These are phyloP conservation scores for Neckera pumila DNA, from an alignment of 225 moss, liverwort and hornwort genomes.

Conservation along the genomic window DNA sequence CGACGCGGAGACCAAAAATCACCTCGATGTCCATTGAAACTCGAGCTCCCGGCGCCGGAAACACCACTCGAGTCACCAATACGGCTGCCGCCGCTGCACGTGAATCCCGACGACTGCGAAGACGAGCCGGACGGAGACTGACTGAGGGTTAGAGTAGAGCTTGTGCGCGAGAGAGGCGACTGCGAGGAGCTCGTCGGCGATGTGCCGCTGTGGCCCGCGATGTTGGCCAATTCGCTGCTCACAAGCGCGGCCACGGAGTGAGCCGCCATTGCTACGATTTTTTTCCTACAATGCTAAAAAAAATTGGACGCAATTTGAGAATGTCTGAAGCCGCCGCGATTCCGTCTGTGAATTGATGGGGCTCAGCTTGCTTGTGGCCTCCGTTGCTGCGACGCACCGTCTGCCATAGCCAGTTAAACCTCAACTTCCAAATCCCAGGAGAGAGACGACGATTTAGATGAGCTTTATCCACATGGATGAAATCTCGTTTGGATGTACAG, in stretches of 20 bases:
- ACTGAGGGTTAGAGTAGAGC: conserved; percentile 28
- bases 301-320: not conserved
- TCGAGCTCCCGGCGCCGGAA: conserved; percentile 23
- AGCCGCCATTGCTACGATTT: conserved; percentile 45
- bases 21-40: conserved; percentile 26
- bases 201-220: conserved; percentile 25
- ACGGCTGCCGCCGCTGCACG: conserved; percentile 9
- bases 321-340: not conserved
- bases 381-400: not conserved
- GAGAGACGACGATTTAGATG: conserved; percentile 15
- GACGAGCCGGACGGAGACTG: conserved; percentile 31
- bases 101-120: conserved; percentile 4
- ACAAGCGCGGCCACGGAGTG: conserved; percentile 64
- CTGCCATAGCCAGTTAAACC: conserved; percentile 26
- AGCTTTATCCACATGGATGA: conserved; percentile 33
- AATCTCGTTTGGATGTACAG: not conserved
- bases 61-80: conserved; percentile 21
- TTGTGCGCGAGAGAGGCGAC: conserved; percentile 13
- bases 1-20: conserved; percentile 24
- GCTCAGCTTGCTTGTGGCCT: conserved; percentile 2
- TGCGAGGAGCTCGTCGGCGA: conserved; percentile 22
- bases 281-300: not conserved
- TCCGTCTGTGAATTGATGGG: not conserved
- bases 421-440: not conserved
- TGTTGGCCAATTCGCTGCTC: conserved; percentile 63